These are phyloP conservation scores for Puccinia brachypodii DNA, from an alignment of 1,284 basidiomycete genomes.

Conservation along the genomic window DNA sequence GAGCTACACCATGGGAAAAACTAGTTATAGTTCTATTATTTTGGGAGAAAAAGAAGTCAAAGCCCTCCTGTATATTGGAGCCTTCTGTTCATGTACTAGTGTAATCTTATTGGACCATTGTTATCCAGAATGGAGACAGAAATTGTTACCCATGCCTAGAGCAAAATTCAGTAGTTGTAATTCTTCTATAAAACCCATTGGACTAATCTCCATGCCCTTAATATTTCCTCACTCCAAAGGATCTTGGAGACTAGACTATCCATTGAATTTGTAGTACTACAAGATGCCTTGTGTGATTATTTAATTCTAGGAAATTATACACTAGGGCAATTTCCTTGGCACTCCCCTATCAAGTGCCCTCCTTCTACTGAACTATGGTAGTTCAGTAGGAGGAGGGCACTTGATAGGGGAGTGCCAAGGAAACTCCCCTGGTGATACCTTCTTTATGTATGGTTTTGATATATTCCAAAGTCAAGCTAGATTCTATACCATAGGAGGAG, in stretches of 20 bases:
- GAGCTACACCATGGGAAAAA: neutral
- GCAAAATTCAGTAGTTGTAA: constrained; percentile 21
- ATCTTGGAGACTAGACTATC: neutral
- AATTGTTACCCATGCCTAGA: neutral
- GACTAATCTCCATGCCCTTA: neutral
- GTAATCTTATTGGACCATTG: neutral
- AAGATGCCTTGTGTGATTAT: constrained; percentile 14
- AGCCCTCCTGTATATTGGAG: neutral
- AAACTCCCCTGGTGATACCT: constrained; percentile 1
- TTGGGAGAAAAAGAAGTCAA: neutral
- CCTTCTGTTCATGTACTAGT: neutral
- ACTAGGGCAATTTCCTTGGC: too few species aligned
- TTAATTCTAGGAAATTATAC: constrained; percentile 5
- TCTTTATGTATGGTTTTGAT: constrained; percentile 7
- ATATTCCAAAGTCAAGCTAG: constrained; percentile 8
- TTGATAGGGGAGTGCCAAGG: too few species aligned
- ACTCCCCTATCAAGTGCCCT: too few species aligned
- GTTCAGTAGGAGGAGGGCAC: too few species aligned
- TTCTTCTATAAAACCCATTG: neutral
- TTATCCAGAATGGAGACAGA: neutral
- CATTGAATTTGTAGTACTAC: neutral
- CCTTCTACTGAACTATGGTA: too few species aligned
- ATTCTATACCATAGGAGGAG: constrained; percentile 16
- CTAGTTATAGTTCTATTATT: neutral
- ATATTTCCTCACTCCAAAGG: constrained; percentile 17